Conservation (phyloP, 768 basidiomycete species). For the Mrakia blollopis region DNA sequence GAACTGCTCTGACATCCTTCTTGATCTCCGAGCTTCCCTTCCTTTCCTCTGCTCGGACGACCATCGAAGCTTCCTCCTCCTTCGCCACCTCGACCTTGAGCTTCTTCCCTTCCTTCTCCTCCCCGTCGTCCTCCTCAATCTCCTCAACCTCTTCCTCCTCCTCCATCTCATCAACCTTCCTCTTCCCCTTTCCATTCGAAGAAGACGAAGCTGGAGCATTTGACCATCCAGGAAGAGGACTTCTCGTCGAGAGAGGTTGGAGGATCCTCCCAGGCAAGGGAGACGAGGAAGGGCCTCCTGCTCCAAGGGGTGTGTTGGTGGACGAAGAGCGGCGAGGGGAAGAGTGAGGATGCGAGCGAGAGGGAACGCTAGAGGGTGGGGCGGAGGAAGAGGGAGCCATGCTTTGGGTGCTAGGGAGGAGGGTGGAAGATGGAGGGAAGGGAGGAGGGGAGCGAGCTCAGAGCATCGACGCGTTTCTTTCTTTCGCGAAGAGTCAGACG, state of each 20-base stretch:
- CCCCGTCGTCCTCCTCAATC: not conserved
- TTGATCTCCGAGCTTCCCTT: too few relatives aligned
- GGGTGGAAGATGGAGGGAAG: not conserved
- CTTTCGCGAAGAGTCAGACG: not conserved
- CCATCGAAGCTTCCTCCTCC: too few relatives aligned
- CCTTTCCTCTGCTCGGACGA: too few relatives aligned
- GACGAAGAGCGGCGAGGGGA: not conserved
- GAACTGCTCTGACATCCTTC: too few relatives aligned
- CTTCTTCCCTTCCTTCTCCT: not conserved
- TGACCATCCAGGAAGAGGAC: not conserved
- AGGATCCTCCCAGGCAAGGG: not conserved
- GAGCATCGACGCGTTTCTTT: not conserved
- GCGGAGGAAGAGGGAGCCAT: not conserved
- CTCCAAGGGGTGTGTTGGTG: not conserved
- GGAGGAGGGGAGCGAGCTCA: not conserved
- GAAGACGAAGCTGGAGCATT: not conserved
- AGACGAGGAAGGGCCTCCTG: not conserved
- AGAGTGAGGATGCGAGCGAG: not conserved
- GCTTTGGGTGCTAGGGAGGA: too few relatives aligned
- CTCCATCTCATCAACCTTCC: not conserved
- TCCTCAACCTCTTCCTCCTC: not conserved
- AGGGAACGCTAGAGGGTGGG: not conserved
- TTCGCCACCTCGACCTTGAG: not conserved
- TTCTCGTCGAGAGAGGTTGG: not conserved
- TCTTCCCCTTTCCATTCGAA: not conserved